phyloP scores from a whole-genome alignment of 2,329 filamentous ascomycete genomes.

The Aspergillus persii region DNA sequence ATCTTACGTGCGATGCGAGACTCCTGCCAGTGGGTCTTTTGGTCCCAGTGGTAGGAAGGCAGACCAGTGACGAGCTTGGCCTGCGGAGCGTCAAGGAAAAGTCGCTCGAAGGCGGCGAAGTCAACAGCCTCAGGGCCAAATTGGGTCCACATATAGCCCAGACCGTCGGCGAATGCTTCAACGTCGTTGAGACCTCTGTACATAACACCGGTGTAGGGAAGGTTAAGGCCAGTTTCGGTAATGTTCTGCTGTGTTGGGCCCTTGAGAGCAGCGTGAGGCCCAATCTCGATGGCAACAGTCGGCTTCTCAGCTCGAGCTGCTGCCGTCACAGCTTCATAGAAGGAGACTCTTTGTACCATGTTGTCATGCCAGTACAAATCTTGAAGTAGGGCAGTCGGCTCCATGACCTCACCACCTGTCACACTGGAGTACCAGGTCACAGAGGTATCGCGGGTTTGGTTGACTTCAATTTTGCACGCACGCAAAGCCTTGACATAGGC shows the following conservation, averaged over 20 bases:
- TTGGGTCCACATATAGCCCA: constrained; percentile 1
- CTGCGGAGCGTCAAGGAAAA: background rate
- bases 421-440: constrained; percentile 6
- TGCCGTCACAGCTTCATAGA: background rate
- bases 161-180: background rate
- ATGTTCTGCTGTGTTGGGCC: constrained; percentile 17
- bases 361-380: constrained; percentile 1
- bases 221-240: background rate
- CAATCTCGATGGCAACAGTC: constrained; percentile 22
- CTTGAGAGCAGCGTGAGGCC: constrained; percentile 33
- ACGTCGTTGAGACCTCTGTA: constrained; percentile 1
- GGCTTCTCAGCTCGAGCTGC: background rate
- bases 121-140: constrained; percentile 1
- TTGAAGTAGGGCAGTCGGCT: background rate
- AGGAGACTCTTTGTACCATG: background rate
- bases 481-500: constrained; percentile 27
- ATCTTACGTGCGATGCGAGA: constrained; percentile 2
- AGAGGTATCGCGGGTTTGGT: background rate
- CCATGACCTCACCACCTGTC: constrained; percentile 1
- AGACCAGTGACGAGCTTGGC: constrained; percentile 2
- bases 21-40: constrained; percentile 4
- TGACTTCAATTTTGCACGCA: constrained; percentile 1
- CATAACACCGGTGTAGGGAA: constrained; percentile 2
- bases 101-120: constrained; percentile 1
- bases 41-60: constrained; percentile 2